Conservation (phyloP, 495 filamentous ascomycete genomes). For the Penicillium crystallinum region DNA sequence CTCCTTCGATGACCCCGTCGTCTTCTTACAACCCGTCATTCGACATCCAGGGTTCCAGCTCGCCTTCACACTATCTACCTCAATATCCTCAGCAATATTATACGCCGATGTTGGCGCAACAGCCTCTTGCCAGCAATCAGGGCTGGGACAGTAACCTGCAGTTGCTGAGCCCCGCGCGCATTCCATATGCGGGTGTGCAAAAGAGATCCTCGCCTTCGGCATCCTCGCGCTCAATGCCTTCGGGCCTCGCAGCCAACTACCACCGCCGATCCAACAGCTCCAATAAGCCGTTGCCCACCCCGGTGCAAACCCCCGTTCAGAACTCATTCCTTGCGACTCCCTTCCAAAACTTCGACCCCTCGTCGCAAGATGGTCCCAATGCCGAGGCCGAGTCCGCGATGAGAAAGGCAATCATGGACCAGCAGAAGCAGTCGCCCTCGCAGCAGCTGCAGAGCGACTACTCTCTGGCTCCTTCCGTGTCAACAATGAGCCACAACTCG, state of each 20-base stretch:
- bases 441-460: slow-evolving; percentile 37
- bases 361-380: slow-evolving; percentile 36
- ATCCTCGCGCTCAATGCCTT: slow-evolving; percentile 29
- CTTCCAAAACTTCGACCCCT: slow-evolving; percentile 45
- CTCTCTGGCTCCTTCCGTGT: slow-evolving; percentile 50
- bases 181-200: slow-evolving; percentile 32
- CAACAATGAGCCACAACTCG: slow-evolving; percentile 50
- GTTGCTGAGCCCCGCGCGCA: slow-evolving; percentile 35
- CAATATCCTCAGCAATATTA: slow-evolving; percentile 32
- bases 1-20: slow-evolving; percentile 45
- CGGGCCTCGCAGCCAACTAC: slow-evolving; percentile 17
- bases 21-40: slow-evolving; percentile 43
- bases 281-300: slow-evolving; percentile 46
- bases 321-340: slow-evolving; percentile 40
- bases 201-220: slow-evolving; percentile 32
- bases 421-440: slow-evolving; percentile 36
- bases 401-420: slow-evolving; percentile 52
- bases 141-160: slow-evolving; percentile 41
- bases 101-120: slow-evolving; percentile 42
- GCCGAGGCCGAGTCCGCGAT: slow-evolving; percentile 47
- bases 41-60: slow-evolving; percentile 31
- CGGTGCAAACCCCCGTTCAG: slow-evolving; percentile 42
- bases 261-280: slow-evolving; percentile 31
- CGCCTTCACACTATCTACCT: slow-evolving; percentile 29
- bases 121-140: slow-evolving; percentile 34